phyloP scores from a whole-genome alignment of 2,329 filamentous ascomycete genomes.

The Dryadomyces quercivorus region DNA sequence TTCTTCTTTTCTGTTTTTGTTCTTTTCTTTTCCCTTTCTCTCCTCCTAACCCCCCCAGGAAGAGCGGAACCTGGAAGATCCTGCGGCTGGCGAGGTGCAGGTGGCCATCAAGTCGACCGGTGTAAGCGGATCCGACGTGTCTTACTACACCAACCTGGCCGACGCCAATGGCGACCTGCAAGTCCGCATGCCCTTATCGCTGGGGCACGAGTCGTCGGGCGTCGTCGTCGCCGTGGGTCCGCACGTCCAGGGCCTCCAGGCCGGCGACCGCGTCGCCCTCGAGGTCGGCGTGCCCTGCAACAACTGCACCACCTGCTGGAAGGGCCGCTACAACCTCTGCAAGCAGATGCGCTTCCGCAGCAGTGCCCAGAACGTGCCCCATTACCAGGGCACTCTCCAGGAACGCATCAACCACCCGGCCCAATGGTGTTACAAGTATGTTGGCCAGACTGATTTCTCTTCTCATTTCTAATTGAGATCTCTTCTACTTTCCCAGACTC shows the following conservation, averaged over 20 bases:
- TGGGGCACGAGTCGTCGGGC: slow-evolving; percentile 51
- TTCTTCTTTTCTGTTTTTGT: too few relatives aligned
- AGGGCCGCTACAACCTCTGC: slow-evolving; percentile 49
- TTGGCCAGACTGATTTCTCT: too few relatives aligned
- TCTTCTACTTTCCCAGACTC: slow-evolving; percentile 26
- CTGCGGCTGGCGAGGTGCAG: slow-evolving; percentile 44
- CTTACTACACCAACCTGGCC: slow-evolving; percentile 56
- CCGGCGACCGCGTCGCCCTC: slow-evolving; percentile 47
- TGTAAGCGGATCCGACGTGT: slow-evolving; percentile 58
- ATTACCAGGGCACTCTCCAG: slow-evolving; percentile 51
- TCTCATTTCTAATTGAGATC: too few relatives aligned
- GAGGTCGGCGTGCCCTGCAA: slow-evolving; percentile 45
- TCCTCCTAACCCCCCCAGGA: slow-evolving; percentile 34
- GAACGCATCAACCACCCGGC: slow-evolving; percentile 52
- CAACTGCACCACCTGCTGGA: slow-evolving; percentile 35
- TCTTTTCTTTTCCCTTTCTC: too few relatives aligned
- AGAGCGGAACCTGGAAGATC: slow-evolving; percentile 33
- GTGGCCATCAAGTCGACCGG: slow-evolving; percentile 53
- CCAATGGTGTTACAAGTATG: slow-evolving; percentile 49
- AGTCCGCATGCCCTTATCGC: slow-evolving; percentile 50
- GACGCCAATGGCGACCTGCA: slow-evolving; percentile 55
- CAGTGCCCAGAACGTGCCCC: slow-evolving; percentile 50
- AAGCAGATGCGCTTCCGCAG: slow-evolving; percentile 49
- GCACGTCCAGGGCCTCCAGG: slow-evolving; percentile 35
- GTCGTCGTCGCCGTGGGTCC: slow-evolving; percentile 44